Conservation (phyloP, 805 yeast species). For the Lipomyces sp. region DNA sequence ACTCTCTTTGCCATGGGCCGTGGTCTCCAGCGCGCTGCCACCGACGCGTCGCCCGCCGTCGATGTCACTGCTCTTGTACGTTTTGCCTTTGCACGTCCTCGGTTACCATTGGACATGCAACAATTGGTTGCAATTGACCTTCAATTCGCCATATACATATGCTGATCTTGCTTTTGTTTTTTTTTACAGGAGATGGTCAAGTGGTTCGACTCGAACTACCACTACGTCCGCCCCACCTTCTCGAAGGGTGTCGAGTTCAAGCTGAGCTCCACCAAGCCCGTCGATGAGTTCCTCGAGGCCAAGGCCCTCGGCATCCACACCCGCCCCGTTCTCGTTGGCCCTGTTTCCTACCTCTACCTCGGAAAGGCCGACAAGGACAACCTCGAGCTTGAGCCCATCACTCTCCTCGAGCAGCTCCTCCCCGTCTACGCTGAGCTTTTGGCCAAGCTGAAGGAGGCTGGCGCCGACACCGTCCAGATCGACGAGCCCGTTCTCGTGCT, state of each 20-base stretch:
- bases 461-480: constrained; percentile 91
- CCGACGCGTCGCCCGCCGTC: constrained; percentile 80
- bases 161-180: background rate
- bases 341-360: constrained; percentile 87
- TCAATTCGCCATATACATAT: background rate
- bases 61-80: constrained; percentile 87
- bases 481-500: constrained; percentile 97
- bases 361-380: constrained; percentile 99
- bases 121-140: too few species aligned
- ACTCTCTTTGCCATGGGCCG: constrained; percentile 99
- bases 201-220: constrained; percentile 99
- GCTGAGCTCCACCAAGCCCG: constrained; percentile 94
- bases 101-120: too few species aligned
- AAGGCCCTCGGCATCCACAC: constrained; percentile 93
- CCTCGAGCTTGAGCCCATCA: constrained; percentile 87
- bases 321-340: constrained; percentile 96
- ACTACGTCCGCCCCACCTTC: constrained; percentile 99
- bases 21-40: constrained; percentile 97
- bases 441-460: constrained; percentile 84
- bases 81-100: background rate
- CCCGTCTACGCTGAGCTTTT: constrained; percentile 92
- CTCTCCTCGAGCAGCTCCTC: constrained; percentile 80
- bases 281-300: constrained; percentile 96
- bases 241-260: constrained; percentile 92
- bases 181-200: constrained; percentile 79